These are phyloP conservation scores for Phlyctochytrium bullatum DNA, from an alignment of 192 early-diverging fungal species.

Conservation along the genomic window DNA sequence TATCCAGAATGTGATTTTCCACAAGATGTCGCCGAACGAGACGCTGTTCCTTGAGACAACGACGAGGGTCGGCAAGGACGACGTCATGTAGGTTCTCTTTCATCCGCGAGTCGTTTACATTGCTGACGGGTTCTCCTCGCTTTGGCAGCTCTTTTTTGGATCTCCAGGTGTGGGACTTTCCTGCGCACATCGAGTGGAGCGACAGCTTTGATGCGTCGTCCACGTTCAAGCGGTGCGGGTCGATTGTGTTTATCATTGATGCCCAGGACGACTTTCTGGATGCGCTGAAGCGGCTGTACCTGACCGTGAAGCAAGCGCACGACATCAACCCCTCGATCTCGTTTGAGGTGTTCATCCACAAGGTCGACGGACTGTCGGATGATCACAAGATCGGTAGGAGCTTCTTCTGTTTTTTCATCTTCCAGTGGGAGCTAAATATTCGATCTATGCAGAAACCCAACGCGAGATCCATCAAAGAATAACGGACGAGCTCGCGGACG, in stretches of 20 bases:
- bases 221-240: slow-evolving; percentile 47
- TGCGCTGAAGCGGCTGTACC: slow-evolving; percentile 69
- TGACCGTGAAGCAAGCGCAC: slow-evolving; percentile 73
- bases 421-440: neutral
- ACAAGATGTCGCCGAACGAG: slow-evolving; percentile 84
- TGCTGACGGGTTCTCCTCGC: neutral
- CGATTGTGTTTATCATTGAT: slow-evolving; percentile 92
- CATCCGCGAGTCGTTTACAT: too few relatives aligned
- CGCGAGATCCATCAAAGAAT: slow-evolving; percentile 91
- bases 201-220: slow-evolving; percentile 43
- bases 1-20: slow-evolving; percentile 83
- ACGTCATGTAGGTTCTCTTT: slow-evolving; percentile 55
- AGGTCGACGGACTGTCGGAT: slow-evolving; percentile 92
- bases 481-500: slow-evolving; percentile 79
- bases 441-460: slow-evolving; percentile 69
- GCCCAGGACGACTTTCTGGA: slow-evolving; percentile 90
- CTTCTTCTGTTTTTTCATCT: neutral
- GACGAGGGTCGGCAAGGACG: slow-evolving; percentile 65
- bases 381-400: slow-evolving; percentile 86
- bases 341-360: slow-evolving; percentile 95
- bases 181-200: slow-evolving; percentile 81
- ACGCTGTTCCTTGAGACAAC: slow-evolving; percentile 83
- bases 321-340: slow-evolving; percentile 77
- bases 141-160: slow-evolving; percentile 70
- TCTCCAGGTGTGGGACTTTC: slow-evolving; percentile 89